These are phyloP conservation scores for Penicillium mononematosum DNA, from an alignment of 495 filamentous ascomycete genomes.

Conservation along the genomic window DNA sequence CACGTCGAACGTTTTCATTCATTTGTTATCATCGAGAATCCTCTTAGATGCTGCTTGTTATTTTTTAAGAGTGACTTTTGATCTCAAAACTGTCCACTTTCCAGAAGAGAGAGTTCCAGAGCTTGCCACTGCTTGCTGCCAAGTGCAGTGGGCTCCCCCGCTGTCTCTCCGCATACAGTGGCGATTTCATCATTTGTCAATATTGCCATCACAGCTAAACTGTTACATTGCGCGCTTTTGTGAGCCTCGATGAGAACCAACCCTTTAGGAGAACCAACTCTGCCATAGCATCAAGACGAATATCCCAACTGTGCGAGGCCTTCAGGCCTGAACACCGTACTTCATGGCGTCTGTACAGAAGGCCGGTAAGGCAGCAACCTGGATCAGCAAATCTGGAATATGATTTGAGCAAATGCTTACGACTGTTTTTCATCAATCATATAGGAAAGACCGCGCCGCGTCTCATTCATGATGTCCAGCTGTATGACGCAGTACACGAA, in stretches of 20 bases:
- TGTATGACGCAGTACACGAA: constrained; percentile 55
- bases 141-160: constrained; percentile 33
- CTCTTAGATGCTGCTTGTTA: background rate
- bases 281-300: background rate
- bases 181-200: constrained; percentile 14
- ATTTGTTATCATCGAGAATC: background rate
- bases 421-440: background rate
- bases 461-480: constrained; percentile 55
- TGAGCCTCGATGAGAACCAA: background rate
- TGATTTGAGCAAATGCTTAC: constrained; percentile 9
- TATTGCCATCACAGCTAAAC: background rate
- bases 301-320: constrained; percentile 1
- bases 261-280: background rate
- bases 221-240: background rate
- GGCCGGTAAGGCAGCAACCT: constrained; percentile 31
- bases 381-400: background rate
- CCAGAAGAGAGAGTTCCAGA: constrained; percentile 1
- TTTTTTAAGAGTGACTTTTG: background rate
- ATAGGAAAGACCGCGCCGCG: constrained; percentile 64
- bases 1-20: background rate
- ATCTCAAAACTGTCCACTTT: background rate
- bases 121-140: constrained; percentile 25
- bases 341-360: constrained; percentile 38
- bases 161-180: constrained; percentile 23
- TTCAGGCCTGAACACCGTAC: constrained; percentile 21